phyloP scores from a whole-genome alignment of 2,329 filamentous ascomycete species.

The Talaromyces sp. region DNA sequence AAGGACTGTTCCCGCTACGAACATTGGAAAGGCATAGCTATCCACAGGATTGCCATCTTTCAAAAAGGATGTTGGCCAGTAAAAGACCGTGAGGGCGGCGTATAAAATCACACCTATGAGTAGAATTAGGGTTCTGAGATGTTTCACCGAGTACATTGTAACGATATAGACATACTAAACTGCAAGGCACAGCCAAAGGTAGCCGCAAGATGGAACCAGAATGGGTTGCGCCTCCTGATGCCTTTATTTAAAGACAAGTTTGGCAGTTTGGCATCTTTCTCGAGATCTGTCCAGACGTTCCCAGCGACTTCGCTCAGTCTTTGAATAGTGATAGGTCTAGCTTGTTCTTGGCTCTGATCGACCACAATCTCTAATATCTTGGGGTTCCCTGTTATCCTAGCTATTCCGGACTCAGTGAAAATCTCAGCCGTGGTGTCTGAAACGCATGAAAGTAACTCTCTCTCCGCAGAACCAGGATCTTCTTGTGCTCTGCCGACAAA shows the following conservation, averaged over 20 bases:
- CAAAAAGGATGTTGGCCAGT: constrained; percentile 26
- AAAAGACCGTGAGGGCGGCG: constrained; percentile 30
- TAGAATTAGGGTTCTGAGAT: too few species aligned
- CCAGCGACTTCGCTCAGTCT: constrained; percentile 14
- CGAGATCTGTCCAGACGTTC: constrained; percentile 20
- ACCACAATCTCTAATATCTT: constrained; percentile 37
- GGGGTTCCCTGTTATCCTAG: constrained; percentile 34
- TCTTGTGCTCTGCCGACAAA: constrained; percentile 48
- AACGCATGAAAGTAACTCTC: constrained; percentile 47
- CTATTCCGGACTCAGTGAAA: constrained; percentile 42
- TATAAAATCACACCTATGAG: constrained; percentile 29
- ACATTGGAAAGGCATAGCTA: constrained; percentile 35
- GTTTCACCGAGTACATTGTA: not conserved
- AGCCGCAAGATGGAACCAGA: constrained; percentile 32
- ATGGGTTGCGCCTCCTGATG: constrained; percentile 27
- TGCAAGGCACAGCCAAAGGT: constrained; percentile 29
- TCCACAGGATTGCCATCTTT: constrained; percentile 26
- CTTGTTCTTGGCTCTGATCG: constrained; percentile 33
- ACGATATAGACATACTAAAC: constrained; percentile 23
- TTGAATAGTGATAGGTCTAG: not conserved
- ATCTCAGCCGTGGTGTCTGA: constrained; percentile 46
- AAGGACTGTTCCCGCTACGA: constrained; percentile 31
- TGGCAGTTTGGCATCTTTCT: constrained; percentile 28
- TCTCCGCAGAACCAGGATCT: constrained; percentile 39
- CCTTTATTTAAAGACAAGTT: constrained; percentile 38